These are phyloP conservation scores for Straminergon stramineum DNA, from an alignment of 225 moss, liverwort and hornwort species.

Conservation along the genomic window DNA sequence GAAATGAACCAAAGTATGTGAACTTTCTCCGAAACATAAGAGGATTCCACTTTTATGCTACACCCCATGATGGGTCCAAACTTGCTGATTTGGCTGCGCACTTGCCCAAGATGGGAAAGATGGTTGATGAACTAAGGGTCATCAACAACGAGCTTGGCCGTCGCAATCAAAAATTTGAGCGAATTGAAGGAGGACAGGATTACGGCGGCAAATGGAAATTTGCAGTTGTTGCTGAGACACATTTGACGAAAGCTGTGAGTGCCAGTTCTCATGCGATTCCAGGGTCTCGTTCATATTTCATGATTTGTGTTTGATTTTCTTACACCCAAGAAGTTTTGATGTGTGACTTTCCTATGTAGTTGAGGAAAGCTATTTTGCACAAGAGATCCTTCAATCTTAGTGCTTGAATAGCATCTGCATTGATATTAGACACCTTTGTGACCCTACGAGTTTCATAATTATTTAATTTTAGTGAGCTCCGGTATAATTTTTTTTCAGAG, in stretches of 20 bases:
- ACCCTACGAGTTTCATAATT: not conserved
- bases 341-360: not conserved
- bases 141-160: not conserved
- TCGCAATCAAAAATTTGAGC: not conserved
- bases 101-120: not conserved
- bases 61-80: not conserved
- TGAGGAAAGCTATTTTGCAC: not conserved
- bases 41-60: not conserved
- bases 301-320: not conserved
- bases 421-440: not conserved
- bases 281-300: not conserved
- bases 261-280: not conserved
- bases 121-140: not conserved
- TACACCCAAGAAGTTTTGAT: not conserved
- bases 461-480: not conserved
- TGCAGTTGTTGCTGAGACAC: not conserved
- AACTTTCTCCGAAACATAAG: not conserved
- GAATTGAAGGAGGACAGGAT: not conserved
- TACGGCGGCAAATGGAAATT: not conserved
- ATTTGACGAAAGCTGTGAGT: not conserved
- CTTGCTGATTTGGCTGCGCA: not conserved
- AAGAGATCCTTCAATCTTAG: not conserved
- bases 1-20: not conserved
- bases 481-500: too few relatives aligned
- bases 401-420: not conserved